Evolutionary conservation across 257 asterid species (phyloP), one percentile per base, ranked within the genome.

Genomic region (Solanum infundibuliforme): DNA sequence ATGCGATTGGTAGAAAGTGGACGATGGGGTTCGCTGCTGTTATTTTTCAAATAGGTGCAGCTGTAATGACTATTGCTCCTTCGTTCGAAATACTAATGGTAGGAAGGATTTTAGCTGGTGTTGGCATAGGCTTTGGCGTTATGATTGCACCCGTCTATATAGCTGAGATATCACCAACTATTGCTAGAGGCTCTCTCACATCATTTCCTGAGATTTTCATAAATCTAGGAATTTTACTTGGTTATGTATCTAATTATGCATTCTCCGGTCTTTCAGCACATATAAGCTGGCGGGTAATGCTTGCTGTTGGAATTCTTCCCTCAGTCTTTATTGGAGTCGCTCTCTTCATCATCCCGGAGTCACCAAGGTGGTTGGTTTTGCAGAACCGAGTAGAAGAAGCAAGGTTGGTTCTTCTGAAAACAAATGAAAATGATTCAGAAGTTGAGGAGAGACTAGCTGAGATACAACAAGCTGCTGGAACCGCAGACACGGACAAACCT

Each of bases 131-230:
- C 5, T 93, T 95, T 1, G 99, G 99, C 0, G 97, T 96, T 87
- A 96, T 95, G 98, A 93, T 96, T 16, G 96, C 99, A 20, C 99
- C 99, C 0, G 96, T 95, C 76, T 96, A 96, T 90, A 96, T 96
- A 9, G 99, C 98, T 13, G 99, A 96, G 92, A 96, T 95, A 85
- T 96, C 99, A 5, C 98, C 99, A 29, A 93, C 95, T 7, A 88
- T 87, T 38, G 88, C 95, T 52, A 83, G 99, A 83, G 98, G 99
- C 83, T 93, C 98, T 0, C 93, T 96, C 86, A 93, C 98, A 32
- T 94, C 99, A 31, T 96, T 96, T 85, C 99, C 99, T 0, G 99
- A 96, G 84, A 96, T 96, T 87, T 96, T 94, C 92, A 94, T 96
- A 71, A 96, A 95, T 65, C 79, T 95, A 1, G 99, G 99, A 1